Conservation (phyloP, 2,329 filamentous ascomycete species). For the Paraphoma chrysanthemicola region DNA sequence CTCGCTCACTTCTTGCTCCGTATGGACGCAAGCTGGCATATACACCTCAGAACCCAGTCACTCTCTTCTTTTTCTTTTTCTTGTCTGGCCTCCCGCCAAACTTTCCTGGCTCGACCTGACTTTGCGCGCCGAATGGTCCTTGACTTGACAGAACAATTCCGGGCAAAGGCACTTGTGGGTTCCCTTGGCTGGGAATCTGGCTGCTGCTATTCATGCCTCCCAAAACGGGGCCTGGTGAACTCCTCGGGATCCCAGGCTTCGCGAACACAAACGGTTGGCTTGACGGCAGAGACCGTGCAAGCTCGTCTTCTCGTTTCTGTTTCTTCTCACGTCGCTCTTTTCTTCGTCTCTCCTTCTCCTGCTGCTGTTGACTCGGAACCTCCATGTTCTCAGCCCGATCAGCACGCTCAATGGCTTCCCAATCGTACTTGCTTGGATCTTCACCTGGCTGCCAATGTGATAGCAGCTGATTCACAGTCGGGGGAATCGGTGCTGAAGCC, state of each 20-base stretch:
- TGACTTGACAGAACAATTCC: conserved; percentile 6
- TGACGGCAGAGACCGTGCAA: conserved; percentile 21
- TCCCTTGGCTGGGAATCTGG: conserved; percentile 23
- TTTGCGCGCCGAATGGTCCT: conserved; percentile 22
- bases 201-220: conserved; percentile 31
- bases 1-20: no score
- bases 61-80: conserved; percentile 46
- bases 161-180: conserved; percentile 6
- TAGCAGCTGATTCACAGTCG: conserved; percentile 46
- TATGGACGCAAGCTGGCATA: neutral
- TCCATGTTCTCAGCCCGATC: conserved; percentile 38
- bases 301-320: conserved; percentile 49
- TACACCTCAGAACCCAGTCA: conserved; percentile 37
- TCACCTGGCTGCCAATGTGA: conserved; percentile 51
- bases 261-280: conserved; percentile 25
- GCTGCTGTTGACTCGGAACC: conserved; percentile 44
- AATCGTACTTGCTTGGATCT: conserved; percentile 51
- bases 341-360: conserved; percentile 46
- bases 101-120: conserved; percentile 45
- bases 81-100: conserved; percentile 42
- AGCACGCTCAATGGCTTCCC: conserved; percentile 41
- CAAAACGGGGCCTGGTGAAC: conserved; percentile 35
- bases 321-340: conserved; percentile 50
- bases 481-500: conserved; percentile 27
- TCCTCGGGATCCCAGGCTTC: conserved; percentile 21